These are phyloP conservation scores for Sporobolomyces phaffii DNA, from an alignment of 768 basidiomycete species.

Conservation along the genomic window DNA sequence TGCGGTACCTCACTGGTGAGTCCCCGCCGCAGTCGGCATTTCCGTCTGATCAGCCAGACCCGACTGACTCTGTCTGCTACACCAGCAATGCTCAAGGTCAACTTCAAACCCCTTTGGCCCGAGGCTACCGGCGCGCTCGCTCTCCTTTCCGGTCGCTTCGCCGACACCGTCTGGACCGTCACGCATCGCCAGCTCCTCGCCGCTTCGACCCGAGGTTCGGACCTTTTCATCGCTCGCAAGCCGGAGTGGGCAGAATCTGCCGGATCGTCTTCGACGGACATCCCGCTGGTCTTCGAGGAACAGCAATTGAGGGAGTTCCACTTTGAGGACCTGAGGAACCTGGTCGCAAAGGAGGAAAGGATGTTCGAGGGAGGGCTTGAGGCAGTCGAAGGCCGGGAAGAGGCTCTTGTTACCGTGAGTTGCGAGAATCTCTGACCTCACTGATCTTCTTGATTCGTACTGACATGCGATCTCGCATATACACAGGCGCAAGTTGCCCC, in stretches of 20 bases:
- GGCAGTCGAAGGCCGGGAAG: constrained; percentile 15
- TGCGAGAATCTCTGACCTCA: too few relatives aligned
- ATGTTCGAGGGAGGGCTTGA: constrained; percentile 26
- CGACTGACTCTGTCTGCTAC: not conserved
- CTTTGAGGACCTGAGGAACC: constrained; percentile 23
- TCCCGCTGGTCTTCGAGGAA: constrained; percentile 33
- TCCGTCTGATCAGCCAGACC: not conserved
- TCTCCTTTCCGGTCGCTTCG: constrained; percentile 25
- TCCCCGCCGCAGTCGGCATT: not conserved
- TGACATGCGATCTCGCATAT: not conserved
- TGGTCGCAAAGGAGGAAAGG: constrained; percentile 11
- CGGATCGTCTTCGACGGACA: not conserved
- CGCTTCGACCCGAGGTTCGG: constrained; percentile 28
- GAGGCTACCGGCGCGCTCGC: constrained; percentile 54
- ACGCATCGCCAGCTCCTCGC: constrained; percentile 45
- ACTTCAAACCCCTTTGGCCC: constrained; percentile 81
- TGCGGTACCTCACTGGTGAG: constrained; percentile 68
- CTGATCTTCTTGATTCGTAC: not conserved
- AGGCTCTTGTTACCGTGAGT: constrained; percentile 23
- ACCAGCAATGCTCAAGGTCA: constrained; percentile 83
- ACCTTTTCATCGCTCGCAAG: constrained; percentile 34
- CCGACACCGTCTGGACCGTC: constrained; percentile 42
- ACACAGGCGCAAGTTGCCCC: constrained; percentile 47
- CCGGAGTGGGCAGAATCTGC: constrained; percentile 14
- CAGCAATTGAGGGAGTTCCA: constrained; percentile 31